These are phyloP conservation scores for Pisolithus tinctorius DNA, from an alignment of 768 basidiomycete species.

Conservation along the genomic window DNA sequence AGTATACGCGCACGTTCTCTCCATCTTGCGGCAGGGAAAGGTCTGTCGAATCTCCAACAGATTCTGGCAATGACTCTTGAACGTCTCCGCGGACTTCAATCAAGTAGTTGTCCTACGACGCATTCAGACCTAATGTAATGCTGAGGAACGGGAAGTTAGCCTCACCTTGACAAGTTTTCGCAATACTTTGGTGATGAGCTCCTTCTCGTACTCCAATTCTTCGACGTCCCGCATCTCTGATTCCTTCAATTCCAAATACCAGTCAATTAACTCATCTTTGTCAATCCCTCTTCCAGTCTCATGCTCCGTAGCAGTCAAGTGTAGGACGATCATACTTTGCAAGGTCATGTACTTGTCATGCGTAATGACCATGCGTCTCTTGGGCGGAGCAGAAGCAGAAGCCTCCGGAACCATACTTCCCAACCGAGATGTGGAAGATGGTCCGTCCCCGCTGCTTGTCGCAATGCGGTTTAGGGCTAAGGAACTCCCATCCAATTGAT, in stretches of 20 bases:
- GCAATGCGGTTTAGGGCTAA: constrained; percentile 33
- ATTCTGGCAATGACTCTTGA: constrained; percentile 65
- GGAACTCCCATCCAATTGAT: constrained; percentile 45
- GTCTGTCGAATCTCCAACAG: constrained; percentile 50
- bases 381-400: constrained; percentile 34
- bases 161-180: constrained; percentile 84
- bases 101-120: constrained; percentile 69
- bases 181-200: constrained; percentile 84
- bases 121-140: constrained; percentile 5
- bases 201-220: constrained; percentile 85
- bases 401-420: constrained; percentile 23
- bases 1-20: constrained; percentile 65
- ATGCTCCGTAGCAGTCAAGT: constrained; percentile 71
- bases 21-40: constrained; percentile 43
- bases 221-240: constrained; percentile 76
- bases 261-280: constrained; percentile 88
- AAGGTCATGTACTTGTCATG: constrained; percentile 92
- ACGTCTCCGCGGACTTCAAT: constrained; percentile 80
- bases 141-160: constrained; percentile 9
- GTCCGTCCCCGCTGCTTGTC: constrained; percentile 25
- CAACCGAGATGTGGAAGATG: constrained; percentile 27
- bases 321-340: constrained; percentile 82
- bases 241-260: constrained; percentile 93
- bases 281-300: constrained; percentile 73
- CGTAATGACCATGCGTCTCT: constrained; percentile 82